Evolutionary conservation across 202 grass and related monocot genomes (phyloP), one percentile per base, ranked within the genome.

Genomic region (Schoenoplectus tabernaemontani): DNA sequence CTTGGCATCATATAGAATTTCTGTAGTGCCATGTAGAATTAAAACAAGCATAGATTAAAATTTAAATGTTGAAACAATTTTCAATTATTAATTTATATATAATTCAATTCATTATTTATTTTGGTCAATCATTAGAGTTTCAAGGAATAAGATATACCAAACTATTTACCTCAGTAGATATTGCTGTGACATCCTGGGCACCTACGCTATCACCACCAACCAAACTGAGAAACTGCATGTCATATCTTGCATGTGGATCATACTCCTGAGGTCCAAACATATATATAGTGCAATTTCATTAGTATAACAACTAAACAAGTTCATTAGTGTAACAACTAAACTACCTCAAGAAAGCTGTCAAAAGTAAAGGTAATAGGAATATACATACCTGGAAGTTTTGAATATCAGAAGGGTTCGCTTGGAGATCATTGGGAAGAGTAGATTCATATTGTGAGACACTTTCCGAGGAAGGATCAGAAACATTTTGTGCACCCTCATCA

Each of bases 381-480:
- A 22, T 61, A 53, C 59, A 13, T 50, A 65, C 78, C 78, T 80
- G 33, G 59, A 80, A 80, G 15, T 16, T 65, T 34, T 51, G 59
- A 7, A 80, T 60, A 64, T 80, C 78, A 64, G 78, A 32, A 47
- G 78, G 44, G 59, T 80, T 80, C 19, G 64, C 78, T 80, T 80
- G 78, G 24, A 80, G 78, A 80, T 80, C 78, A 64, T 80, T 59
- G 43, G 78, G 78, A 65, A 80, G 78, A 53, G 78, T 65, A 64
- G 78, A 80, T 48, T 80, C 78, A 64, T 80, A 80, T 32, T 65
- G 56, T 34, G 59, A 80, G 23, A 80, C 23, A 64, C 44, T 80
- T 64, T 80, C 78, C 34, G 26, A 36, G 9, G 43, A 12, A 80
- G 42, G 16, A 64, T 65, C 39, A 64, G 60, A 16, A 51, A 47